Evolutionary conservation across 306 rosid genomes (phyloP).

Genomic region (Potentilla sterilis): DNA sequence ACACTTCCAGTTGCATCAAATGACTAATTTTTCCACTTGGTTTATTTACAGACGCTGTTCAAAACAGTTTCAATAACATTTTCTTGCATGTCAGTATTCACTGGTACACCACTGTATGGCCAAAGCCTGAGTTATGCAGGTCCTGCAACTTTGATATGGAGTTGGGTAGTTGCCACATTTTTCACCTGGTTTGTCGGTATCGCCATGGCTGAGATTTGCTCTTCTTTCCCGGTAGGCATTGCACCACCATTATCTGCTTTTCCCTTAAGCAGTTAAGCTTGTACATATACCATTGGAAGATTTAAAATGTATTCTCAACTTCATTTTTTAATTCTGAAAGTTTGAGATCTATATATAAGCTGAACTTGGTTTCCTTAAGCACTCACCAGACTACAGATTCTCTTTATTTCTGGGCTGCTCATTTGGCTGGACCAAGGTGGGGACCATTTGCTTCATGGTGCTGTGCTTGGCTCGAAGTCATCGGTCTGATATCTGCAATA

Average conservation of each 20-base stretch:
- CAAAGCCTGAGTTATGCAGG: slow-evolving; percentile 32
- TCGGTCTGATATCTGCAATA: slow-evolving; percentile 24
- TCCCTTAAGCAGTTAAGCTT: too few relatives aligned
- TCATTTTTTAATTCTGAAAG: not conserved
- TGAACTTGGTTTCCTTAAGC: not conserved
- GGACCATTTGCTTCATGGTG: slow-evolving; percentile 36
- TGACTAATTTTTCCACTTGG: not conserved
- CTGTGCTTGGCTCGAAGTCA: slow-evolving; percentile 32
- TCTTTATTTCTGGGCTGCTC: slow-evolving; percentile 33
- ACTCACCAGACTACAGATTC: slow-evolving; percentile 32
- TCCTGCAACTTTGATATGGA: slow-evolving; percentile 37
- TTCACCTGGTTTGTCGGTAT: slow-evolving; percentile 38
- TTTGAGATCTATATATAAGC: not conserved
- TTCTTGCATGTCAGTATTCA: slow-evolving; percentile 33
- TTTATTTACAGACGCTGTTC: slow-evolving; percentile 21
- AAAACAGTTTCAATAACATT: slow-evolving; percentile 38
- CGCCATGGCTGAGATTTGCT: slow-evolving; percentile 41
- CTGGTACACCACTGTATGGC: slow-evolving; percentile 34
- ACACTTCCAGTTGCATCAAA: too few relatives aligned
- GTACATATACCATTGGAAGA: not conserved
- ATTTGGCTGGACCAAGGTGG: slow-evolving; percentile 32
- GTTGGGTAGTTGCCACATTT: slow-evolving; percentile 20
- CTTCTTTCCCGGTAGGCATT: slow-evolving; percentile 32
- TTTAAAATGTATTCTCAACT: not conserved
- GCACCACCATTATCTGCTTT: not conserved